Conservation (phyloP, 805 yeast species). For the Isabelozyma rhagii region DNA sequence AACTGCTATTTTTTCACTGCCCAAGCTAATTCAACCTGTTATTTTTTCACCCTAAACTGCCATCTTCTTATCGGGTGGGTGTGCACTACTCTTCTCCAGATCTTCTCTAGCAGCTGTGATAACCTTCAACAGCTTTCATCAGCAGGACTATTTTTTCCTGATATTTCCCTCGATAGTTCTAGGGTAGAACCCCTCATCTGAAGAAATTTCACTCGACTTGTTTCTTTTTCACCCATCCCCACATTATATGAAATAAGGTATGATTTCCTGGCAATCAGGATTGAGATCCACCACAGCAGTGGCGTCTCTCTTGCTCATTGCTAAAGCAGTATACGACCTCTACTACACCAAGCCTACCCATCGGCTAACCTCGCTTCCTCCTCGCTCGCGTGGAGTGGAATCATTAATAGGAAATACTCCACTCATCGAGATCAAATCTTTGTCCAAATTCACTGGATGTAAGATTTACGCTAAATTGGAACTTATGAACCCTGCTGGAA, state of each 20-base stretch:
- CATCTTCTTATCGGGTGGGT: too few species aligned
- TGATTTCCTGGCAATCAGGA: not conserved
- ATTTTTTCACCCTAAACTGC: too few species aligned
- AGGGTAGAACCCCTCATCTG: too few species aligned
- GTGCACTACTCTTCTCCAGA: too few species aligned
- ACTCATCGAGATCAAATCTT: slow-evolving; percentile 65
- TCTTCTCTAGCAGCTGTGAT: too few species aligned
- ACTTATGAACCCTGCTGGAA: slow-evolving; percentile 86
- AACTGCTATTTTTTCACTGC: too few species aligned
- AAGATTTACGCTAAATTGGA: slow-evolving; percentile 86
- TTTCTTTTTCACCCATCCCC: not conserved
- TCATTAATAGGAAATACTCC: slow-evolving; percentile 92
- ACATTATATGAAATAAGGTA: not conserved
- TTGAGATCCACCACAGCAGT: not conserved
- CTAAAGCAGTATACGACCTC: not conserved
- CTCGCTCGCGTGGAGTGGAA: slow-evolving; percentile 53
- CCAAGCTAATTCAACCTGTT: too few species aligned
- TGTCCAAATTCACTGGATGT: slow-evolving; percentile 72
- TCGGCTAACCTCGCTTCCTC: slow-evolving; percentile 17
- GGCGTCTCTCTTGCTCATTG: not conserved
- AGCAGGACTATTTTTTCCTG: too few species aligned
- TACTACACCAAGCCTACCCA: slow-evolving; percentile 1
- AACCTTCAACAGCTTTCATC: too few species aligned
- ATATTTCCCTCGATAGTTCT: too few species aligned
- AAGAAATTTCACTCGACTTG: not conserved